Base-by-base conservation (phyloP, 2,329 filamentous ascomycete species). In the Alternaria hordeiaustralica region DNA sequence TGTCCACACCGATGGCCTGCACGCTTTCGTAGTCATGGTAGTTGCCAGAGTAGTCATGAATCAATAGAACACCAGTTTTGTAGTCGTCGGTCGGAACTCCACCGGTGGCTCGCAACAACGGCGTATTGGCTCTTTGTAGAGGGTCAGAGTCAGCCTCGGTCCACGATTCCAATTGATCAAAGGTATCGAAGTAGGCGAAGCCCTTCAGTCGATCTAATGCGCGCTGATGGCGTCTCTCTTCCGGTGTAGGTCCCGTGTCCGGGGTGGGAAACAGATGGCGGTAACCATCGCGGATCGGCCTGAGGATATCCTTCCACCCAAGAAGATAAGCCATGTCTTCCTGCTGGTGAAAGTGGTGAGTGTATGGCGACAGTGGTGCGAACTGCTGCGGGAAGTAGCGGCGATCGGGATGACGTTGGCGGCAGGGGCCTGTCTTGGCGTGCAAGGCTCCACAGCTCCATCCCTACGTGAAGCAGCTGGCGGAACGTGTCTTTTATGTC, bases 1-100 rank as follows among this genome's bases (percentile, higher is more conserved):
- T 61, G 3, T 73, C 64, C 1, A 80, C 62, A 6, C 72, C 72
- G 44, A 63, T 54, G 12, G 71, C 75, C 41, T 81, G 79, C 11
- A 71, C 69, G 30, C 73, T 72, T 65, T 84, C 83, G 28, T 83
- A 82, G 12, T 79, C 75, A 51, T 83, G 82, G 65, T 84, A 84
- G 50, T 81, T 82, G 6, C 83, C 83, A 26, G 77, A 69, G 53
- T 77, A 79, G 61, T 81, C 80, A 55, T 81, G 79, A 36, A 80
- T 79, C n/a, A 82, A 64, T 4, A 79, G 70, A 12, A 80, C 55
- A 26, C 66, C 71, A 18, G 77, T 64, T 28, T 71, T 76, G 6
- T 25, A 23, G 11, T 47, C 12, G 2, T 47, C 41, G 12, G 58
- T 13, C 6, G 58, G 45, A 6, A 10, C n/a, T 20, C n/a, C 5